Evolutionary conservation across 1,284 basidiomycete genomes (phyloP), one percentile per base, ranked within the genome.

Genomic region (Sanghuangporus weigelae): DNA sequence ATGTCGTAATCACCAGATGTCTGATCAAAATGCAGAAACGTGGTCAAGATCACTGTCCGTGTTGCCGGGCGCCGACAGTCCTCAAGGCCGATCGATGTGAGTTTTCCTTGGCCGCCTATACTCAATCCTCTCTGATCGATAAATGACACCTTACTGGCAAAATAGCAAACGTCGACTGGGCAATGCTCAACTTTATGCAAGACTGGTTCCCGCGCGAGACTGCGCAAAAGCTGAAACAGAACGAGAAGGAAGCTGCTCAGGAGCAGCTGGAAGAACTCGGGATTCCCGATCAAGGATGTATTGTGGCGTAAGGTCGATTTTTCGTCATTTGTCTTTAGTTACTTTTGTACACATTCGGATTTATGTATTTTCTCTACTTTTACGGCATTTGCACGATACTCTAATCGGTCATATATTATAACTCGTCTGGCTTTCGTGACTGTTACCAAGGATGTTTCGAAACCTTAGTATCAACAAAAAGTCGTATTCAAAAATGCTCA

Each of bases 21-120:
- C 79, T 98, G 16, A 93, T 95, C 56, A 97, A 98, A 78, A 90
- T 98, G 85, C 96, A 98, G 77, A 92, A 91, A 71, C 80, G 89
- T 14, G 85, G 87, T 0, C 86, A 90, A 69, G 84, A 79, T 11
- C 80, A 90, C 67, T 98, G 96, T 73, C 96, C 96, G 1, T 83
- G 97, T 72, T 98, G 96, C 73, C 82, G 94, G 31, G 81, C 87
- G 1, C 83, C 85, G 1, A 89, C 86, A 10, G 92, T 96, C 8
- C 72, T 94, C 38, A 76, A 79, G 19, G 94, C 94, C 8, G 83
- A 93, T 72, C 80, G 86, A 71, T 79, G 91, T 92, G 68, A 73
- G 89, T 80, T 54, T 58, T 66, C 62, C 59, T 11, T 46, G 26
- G 39, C 21, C 44, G 39, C 21, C 44, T 4, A 4, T 46, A 23